Percentiles rank a stretch among this genome's conserved stretches.
Evolutionary conservation across 345 rosid species (phyloP).

Genomic region (Adansonia digitata): DNA sequence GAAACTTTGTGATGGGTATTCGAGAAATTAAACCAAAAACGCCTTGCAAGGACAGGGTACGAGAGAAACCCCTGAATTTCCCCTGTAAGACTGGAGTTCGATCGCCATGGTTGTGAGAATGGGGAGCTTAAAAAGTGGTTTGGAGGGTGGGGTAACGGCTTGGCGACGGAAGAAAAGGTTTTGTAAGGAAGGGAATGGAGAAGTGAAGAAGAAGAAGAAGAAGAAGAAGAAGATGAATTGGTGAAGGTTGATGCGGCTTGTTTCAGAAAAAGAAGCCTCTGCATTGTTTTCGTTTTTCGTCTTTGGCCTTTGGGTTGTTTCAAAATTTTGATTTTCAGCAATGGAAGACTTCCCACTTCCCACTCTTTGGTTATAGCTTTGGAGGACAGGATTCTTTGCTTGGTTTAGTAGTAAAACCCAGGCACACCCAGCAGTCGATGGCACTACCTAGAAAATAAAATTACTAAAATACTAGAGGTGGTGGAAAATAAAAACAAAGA

Average conservation of each 20-base stretch:
- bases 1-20: conserved; percentile 26
- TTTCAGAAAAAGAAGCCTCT: conserved; percentile 33
- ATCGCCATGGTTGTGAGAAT: conserved; percentile 24
- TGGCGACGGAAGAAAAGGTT: conserved; percentile 16
- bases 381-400: background rate
- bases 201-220: no score
- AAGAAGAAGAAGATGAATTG: conserved; percentile 20
- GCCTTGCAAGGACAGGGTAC: conserved; percentile 28
- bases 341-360: background rate
- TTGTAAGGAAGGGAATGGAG: conserved; percentile 11
- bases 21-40: conserved; percentile 16
- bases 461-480: no score
- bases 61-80: conserved; percentile 31
- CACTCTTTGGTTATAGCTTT: background rate
- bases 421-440: no score
- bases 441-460: no score
- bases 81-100: conserved; percentile 15
- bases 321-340: background rate
- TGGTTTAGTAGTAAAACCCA: background rate
- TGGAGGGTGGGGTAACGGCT: conserved; percentile 20
- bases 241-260: conserved; percentile 35
- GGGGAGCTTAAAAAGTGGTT: conserved; percentile 20
- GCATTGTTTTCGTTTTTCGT: conserved; percentile 32
- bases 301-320: background rate
- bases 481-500: no score